Base-by-base conservation (phyloP, 345 rosid species). In the Garcia nutans region DNA sequence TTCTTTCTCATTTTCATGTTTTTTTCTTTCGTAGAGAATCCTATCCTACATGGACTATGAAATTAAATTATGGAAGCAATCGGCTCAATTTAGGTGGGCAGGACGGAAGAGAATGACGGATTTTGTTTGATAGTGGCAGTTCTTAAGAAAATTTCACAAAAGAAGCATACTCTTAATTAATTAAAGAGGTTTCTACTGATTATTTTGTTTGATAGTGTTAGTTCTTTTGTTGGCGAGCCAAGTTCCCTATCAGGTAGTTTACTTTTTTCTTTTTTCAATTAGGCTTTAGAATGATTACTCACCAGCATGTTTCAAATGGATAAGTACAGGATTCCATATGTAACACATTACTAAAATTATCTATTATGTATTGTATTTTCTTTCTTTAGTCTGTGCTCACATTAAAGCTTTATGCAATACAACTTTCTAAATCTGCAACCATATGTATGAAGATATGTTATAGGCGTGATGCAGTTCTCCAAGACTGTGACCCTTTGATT, bases 111-210 rank as follows among this genome's bases (percentile, higher is more conserved):
- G 69, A 71, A 49, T 85, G 85, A 77, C 76, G 80, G 62, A 84
- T 89, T 50, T 73, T 90, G 74, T 91, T 93, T 78, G 97, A 93
- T 72, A 91, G 87, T 65, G 99, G 99, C 72, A 95, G 97, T 80
- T 95, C 99, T 68, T 95, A 92, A 77, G 89, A 96, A 15, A 91
- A 95, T 86, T 88, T 95, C 73, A 82, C 97, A 58, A 88, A 84
- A 76, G 83, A 89, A 79, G 86, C 92, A 42, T 95, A 95, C 79
- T 76, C 86, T 37, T 86, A 86, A 65, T 75, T 95, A 86, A 80
- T 95, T 71, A 65, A 86, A 70, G 87, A 85, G 85, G 80, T 89
- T 71, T 69, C 89, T 15, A 28, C 31, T 28, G 31, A 28, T 28
- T 28, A 28, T 28, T 28, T 28, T 28, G 31, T 28, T 28, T 28